Conservation (phyloP, 108 stramenopile species). For the Cyclostephanos invisitatus region DNA sequence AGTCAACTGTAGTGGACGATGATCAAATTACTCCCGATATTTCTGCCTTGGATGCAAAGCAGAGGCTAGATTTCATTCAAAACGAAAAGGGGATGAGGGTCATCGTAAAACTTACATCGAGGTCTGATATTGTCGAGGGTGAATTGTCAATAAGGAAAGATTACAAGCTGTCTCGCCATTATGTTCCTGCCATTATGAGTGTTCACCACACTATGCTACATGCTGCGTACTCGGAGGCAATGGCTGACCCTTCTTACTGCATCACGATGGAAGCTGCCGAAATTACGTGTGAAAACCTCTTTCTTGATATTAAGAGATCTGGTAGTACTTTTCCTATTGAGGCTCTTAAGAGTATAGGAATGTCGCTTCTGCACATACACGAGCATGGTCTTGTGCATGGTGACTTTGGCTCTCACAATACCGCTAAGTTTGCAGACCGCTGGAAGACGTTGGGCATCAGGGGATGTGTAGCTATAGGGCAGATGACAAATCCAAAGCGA, state of each 20-base stretch:
- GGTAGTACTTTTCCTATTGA: conserved; percentile 68
- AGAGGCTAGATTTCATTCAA: conserved; percentile 71
- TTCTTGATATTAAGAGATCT: conserved; percentile 72
- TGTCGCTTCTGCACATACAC: conserved; percentile 83
- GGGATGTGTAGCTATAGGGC: conserved; percentile 66
- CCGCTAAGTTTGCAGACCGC: conserved; percentile 81
- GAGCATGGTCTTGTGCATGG: conserved; percentile 84
- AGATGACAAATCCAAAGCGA: conserved; percentile 71
- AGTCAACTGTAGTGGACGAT: conserved; percentile 61
- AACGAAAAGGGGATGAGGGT: conserved; percentile 83
- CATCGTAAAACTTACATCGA: conserved; percentile 84
- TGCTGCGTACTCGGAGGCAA: conserved; percentile 87
- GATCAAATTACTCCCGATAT: conserved; percentile 33
- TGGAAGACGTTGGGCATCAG: conserved; percentile 87
- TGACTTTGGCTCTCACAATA: conserved; percentile 89
- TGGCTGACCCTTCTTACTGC: conserved; percentile 90
- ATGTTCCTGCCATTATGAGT: conserved; percentile 87
- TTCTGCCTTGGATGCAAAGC: conserved; percentile 68
- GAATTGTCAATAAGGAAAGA: conserved; percentile 82
- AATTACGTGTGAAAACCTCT: conserved; percentile 85
- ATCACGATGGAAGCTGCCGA: conserved; percentile 91
- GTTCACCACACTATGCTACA: conserved; percentile 88
- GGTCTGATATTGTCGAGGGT: conserved; percentile 81
- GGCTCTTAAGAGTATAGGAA: conserved; percentile 83
- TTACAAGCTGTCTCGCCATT: conserved; percentile 79